phyloP scores from a whole-genome alignment of 306 rosid genomes.

The Acacia acuminata region DNA sequence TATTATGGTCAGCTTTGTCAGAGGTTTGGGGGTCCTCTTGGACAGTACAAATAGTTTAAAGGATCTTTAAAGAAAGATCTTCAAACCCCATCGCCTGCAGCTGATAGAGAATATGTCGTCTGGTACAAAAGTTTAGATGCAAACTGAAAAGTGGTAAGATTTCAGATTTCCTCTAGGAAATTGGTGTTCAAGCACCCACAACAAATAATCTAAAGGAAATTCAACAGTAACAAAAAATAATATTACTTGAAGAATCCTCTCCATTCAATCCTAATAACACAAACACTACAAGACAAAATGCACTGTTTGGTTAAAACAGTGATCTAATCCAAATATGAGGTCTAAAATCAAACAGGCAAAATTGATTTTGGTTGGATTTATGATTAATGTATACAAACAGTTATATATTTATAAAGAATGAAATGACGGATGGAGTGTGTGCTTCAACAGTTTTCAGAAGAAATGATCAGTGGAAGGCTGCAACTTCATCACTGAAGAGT shows the following conservation, averaged over 20 bases:
- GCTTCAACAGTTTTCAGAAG: neutral
- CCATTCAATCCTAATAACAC: neutral
- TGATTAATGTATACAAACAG: slow-evolving; percentile 37
- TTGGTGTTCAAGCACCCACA: neutral
- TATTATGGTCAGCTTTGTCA: neutral
- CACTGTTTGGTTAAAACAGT: slow-evolving; percentile 20
- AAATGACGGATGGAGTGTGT: neutral
- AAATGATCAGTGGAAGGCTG: slow-evolving; percentile 56
- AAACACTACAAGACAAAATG: slow-evolving; percentile 14
- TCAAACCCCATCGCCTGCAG: neutral
- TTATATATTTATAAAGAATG: slow-evolving; percentile 5
- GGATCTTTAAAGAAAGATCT: neutral
- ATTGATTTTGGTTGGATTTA: slow-evolving; percentile 4
- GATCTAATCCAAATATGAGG: slow-evolving; percentile 1
- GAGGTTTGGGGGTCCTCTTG: neutral
- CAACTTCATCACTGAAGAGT: slow-evolving; percentile 64
- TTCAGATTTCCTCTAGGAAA: neutral
- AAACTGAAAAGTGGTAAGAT: neutral
- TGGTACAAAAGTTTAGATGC: neutral
- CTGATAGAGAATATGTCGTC: neutral
- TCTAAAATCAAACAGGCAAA: slow-evolving; percentile 20
- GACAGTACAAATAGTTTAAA: neutral
- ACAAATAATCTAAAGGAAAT: neutral
- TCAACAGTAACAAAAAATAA: neutral
- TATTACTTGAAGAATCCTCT: neutral